Conservation (phyloP, 163 green algal species). For the Picocystis sp. region DNA sequence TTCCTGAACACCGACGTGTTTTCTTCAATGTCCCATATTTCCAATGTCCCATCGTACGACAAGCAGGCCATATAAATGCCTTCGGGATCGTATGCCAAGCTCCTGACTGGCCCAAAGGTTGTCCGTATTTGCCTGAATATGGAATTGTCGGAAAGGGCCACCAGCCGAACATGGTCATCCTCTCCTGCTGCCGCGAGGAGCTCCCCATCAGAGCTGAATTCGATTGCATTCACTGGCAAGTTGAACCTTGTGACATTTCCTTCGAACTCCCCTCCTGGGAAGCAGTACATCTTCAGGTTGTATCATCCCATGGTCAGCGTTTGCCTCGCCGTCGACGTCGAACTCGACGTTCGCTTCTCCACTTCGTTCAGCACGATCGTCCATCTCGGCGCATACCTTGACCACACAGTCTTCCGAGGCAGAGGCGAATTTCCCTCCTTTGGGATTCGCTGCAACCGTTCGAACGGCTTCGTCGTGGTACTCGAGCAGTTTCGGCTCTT, state of each 20-base stretch:
- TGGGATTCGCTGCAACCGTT: too few relatives aligned
- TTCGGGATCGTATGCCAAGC: slow-evolving; percentile 62
- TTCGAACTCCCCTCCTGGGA: slow-evolving; percentile 1
- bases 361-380: too few relatives aligned
- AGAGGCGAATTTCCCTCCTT: too few relatives aligned
- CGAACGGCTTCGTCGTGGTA: too few relatives aligned
- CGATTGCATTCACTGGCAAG: slow-evolving; percentile 16
- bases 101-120: slow-evolving; percentile 17
- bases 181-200: slow-evolving; percentile 53
- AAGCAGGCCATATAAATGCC: slow-evolving; percentile 39
- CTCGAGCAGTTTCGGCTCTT: too few relatives aligned
- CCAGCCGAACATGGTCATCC: slow-evolving; percentile 54
- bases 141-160: slow-evolving; percentile 26
- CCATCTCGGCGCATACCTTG: too few relatives aligned
- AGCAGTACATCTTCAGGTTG: slow-evolving; percentile 1
- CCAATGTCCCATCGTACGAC: slow-evolving; percentile 28
- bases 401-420: too few relatives aligned
- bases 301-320: too few relatives aligned
- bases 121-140: not conserved
- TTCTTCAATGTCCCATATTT: slow-evolving; percentile 37
- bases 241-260: slow-evolving; percentile 3
- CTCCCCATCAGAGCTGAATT: slow-evolving; percentile 37
- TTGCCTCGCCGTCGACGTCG: too few relatives aligned
- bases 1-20: not conserved
- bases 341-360: too few relatives aligned